Base-by-base conservation (phyloP, 2,329 filamentous ascomycete species). In the Monilinia polystroma region DNA sequence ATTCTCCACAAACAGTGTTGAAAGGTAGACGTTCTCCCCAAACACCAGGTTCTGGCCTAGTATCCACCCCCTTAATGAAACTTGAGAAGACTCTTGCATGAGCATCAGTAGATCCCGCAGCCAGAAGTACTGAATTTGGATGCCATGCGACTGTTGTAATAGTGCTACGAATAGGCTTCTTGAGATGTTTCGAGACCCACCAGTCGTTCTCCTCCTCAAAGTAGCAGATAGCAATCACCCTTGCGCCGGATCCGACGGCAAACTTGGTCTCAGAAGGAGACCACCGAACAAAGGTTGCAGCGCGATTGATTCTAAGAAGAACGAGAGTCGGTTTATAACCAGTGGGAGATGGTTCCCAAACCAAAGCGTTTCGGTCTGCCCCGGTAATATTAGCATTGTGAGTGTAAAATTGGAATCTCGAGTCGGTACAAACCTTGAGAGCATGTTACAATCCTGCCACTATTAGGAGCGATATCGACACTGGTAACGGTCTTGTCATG, bases 201-300 rank as follows among this genome's bases (percentile, higher is more conserved):
- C 95, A 99, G 82, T 99, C 93, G 80, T 99, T 97, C 80, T 99
- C 95, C 78, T 97, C 92, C 77, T 99, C 95, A 74, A 99, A 99
- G 82, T 98, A 98, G 84, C 95, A 99, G 73, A 98, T 86, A 52
- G 95, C 93, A 75, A 99, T 97, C 71, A 97, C 90, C 70, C 95
- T 89, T 73, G 97, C 95, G 69, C 95, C 95, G 38, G 93, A 97
- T 68, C 95, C 95, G 35, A 98, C 95, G 64, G 95, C 95, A 78
- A 99, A 99, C 80, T 99, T 99, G 78, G 89, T 90, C 83, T 99
- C 95, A 29, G 91, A 94, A 3, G 95, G 95, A 29, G 93, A 96
- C 95, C 95, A 99, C 75, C 95, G 91, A 62, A 97, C 95, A 76
- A 94, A 97, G 0, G 95, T 99, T 4, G 95, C 95, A 23, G 95